A percentile compares a stretch with the other conserved stretches of the same genome.
Evolutionary conservation across 2,329 filamentous ascomycete species (phyloP).

Genomic region (Alternaria triticimaculans): DNA sequence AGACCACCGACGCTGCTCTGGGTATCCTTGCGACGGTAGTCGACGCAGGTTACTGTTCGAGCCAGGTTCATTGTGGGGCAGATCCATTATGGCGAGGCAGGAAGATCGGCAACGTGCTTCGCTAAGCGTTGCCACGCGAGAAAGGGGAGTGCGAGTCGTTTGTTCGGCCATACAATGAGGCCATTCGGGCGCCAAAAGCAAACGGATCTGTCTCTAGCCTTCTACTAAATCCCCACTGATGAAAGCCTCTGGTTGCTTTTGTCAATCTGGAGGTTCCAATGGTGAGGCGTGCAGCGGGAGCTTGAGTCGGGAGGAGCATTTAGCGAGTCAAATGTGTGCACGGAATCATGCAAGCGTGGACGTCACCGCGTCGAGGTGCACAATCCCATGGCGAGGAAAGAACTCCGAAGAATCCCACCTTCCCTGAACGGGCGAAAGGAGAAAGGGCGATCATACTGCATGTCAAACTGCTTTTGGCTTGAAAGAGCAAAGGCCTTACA

Average conservation of each 20-base stretch:
- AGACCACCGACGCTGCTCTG: slow-evolving; percentile 9
- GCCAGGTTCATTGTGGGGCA: slow-evolving; percentile 17
- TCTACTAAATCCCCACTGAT: not conserved
- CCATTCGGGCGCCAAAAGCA: not conserved
- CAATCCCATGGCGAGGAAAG: not conserved
- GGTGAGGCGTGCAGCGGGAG: slow-evolving; percentile 1
- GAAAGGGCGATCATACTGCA: slow-evolving; percentile 1
- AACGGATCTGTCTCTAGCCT: not conserved
- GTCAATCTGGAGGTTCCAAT: not conserved
- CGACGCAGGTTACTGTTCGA: slow-evolving; percentile 7
- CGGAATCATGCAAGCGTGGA: slow-evolving; percentile 9
- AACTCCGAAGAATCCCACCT: not conserved
- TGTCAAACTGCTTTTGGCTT: not conserved
- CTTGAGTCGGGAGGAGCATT: slow-evolving; percentile 3
- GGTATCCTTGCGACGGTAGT: slow-evolving; percentile 14
- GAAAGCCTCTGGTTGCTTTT: not conserved
- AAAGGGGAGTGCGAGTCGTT: not conserved
- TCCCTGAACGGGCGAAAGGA: slow-evolving; percentile 4
- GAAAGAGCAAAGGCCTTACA: not conserved
- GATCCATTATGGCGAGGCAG: not conserved
- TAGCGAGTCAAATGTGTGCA: slow-evolving; percentile 4
- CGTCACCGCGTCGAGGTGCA: not conserved
- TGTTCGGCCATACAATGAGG: not conserved
- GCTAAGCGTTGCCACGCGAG: slow-evolving; percentile 1
- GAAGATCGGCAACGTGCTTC: slow-evolving; percentile 18